Percentiles rank a stretch among this genome's conserved stretches.
phyloP scores from a whole-genome alignment of 2,329 filamentous ascomycete genomes.

The Epichloe hybrida region DNA sequence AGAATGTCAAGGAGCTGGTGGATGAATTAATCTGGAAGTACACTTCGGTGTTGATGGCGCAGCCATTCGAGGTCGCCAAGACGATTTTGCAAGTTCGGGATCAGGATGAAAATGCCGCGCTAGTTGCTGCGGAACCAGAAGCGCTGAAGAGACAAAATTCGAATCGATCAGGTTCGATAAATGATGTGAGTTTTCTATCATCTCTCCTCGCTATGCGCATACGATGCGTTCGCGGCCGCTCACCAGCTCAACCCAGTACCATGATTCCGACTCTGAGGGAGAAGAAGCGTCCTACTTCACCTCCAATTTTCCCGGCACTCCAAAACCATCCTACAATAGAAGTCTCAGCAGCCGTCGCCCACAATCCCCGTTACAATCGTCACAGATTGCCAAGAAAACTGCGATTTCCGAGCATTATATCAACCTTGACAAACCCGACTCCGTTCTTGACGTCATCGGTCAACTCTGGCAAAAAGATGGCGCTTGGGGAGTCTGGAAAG shows the following conservation, averaged over 20 bases:
- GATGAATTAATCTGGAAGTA: conserved; percentile 90
- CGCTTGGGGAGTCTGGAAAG: conserved; percentile 87
- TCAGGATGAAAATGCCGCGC: conserved; percentile 34
- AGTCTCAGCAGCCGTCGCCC: conserved; percentile 18
- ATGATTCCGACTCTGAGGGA: conserved; percentile 53
- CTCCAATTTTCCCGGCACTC: conserved; percentile 43
- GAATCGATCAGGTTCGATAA: conserved; percentile 20
- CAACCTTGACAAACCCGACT: conserved; percentile 59
- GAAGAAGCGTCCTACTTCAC: conserved; percentile 83
- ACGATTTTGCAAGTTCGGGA: conserved; percentile 68
- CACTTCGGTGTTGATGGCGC: conserved; percentile 72
- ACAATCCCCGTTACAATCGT: conserved; percentile 16
- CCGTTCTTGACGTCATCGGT: conserved; percentile 72
- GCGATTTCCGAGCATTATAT: conserved; percentile 43
- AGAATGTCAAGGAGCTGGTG: conserved; percentile 61
- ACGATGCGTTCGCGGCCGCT: not conserved
- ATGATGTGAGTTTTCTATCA: conserved; percentile 18
- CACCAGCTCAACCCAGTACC: conserved; percentile 4
- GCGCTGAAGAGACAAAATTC: conserved; percentile 16
- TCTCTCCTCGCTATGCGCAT: not conserved
- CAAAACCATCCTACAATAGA: conserved; percentile 28
- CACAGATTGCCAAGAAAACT: conserved; percentile 17
- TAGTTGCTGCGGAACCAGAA: conserved; percentile 13
- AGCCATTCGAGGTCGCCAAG: conserved; percentile 96
- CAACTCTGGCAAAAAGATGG: conserved; percentile 85